Evolutionary conservation across 495 filamentous ascomycete genomes (phyloP), one percentile per base, ranked within the genome.

Genomic region (Neurospora sp.): DNA sequence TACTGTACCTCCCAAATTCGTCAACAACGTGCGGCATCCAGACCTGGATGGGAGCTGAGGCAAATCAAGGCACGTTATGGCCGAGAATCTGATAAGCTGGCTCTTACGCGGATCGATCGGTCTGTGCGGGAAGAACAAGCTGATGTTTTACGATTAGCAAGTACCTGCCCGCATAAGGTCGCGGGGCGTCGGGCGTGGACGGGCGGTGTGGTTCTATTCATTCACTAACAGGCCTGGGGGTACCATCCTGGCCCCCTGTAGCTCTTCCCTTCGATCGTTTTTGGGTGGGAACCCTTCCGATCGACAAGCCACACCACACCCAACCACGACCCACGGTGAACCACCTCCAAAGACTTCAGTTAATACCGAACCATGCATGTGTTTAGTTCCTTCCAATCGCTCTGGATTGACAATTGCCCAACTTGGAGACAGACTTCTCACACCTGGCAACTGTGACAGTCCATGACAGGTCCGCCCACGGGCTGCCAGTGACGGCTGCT

Each of bases 291-390:
- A 66, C 27, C 53, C 53, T 66, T 72, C 53, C 71, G 61, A 40
- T 72, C 68, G 22, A 42, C 39, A 72, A 41, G 35, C 71, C 66
- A 40, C 31, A 71, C 35, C 5, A 37, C 38, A 37, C 38, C 27
- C 46, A 68, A 59, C 70, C 40, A 38, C 53, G 14, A 35, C 53
- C 27, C 12, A 61, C 27, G 11, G 27, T 61, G 27, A 66, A 66
- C 27, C 6, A 16, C 53, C 53, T 61, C 27, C 27, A 61, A 14
- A 61, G 27, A 76, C 79, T n/a, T n/a, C n/a, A n/a, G n/a, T 75
- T 77, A 80, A 77, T 75, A 79, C 78, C 79, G 77, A 80, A 76
- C 76, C 78, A 77, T 80, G 79, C 79, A 79, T 81, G 75, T 68
- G 69, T 77, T 78, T 79, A 77, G 76, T 73, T 74, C 71, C 72